phyloP scores from a whole-genome alignment of 2,329 filamentous ascomycete species.

The Bertia moriformis region DNA sequence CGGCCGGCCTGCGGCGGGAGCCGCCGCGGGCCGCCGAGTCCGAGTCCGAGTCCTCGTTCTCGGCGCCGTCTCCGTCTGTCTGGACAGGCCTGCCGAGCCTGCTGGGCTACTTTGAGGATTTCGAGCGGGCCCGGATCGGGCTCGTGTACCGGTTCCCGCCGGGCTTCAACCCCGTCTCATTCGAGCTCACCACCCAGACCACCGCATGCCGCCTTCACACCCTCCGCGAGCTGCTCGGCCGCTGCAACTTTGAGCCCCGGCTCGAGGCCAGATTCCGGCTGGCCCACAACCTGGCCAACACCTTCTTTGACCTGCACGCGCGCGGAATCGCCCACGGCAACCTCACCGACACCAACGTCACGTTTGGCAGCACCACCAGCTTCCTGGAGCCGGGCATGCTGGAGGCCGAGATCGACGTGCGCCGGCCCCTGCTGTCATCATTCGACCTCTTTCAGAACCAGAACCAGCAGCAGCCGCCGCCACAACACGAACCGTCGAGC shows the following conservation, averaged over 20 bases:
- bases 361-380: conserved; percentile 40
- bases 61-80: conserved; percentile 33
- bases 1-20: too few relatives aligned
- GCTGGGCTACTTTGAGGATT: conserved; percentile 62
- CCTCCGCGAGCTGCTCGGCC: conserved; percentile 34
- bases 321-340: conserved; percentile 58
- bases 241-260: conserved; percentile 42
- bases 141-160: conserved; percentile 62
- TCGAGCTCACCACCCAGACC: conserved; percentile 32
- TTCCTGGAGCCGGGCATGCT: conserved; percentile 22
- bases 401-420: conserved; percentile 40
- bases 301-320: conserved; percentile 60
- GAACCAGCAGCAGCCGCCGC: too few relatives aligned
- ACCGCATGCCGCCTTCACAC: conserved; percentile 35
- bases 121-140: conserved; percentile 54
- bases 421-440: conserved; percentile 55
- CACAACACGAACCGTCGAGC: too few relatives aligned
- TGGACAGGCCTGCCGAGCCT: conserved; percentile 49
- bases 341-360: conserved; percentile 50
- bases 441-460: conserved; percentile 60
- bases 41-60: too few relatives aligned
- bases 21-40: too few relatives aligned
- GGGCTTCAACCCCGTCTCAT: conserved; percentile 42
- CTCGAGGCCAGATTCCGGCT: conserved; percentile 66
- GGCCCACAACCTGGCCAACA: conserved; percentile 57